phyloP scores from a whole-genome alignment of 2,329 filamentous ascomycete genomes.

The Aaosphaeria arxii region DNA sequence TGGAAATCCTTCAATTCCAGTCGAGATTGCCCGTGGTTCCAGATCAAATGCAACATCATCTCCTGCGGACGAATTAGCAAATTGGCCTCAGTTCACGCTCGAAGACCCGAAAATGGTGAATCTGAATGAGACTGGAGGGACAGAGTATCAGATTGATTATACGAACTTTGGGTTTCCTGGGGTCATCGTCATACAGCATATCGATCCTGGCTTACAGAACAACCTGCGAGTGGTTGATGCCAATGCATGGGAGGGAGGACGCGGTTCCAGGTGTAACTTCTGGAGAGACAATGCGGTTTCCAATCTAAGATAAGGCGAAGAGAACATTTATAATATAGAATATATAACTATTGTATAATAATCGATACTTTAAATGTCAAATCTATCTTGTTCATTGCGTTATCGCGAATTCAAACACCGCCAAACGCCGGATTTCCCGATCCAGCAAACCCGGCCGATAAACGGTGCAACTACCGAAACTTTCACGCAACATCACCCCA shows the following conservation, averaged over 20 bases:
- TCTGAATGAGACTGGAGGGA: constrained; percentile 20
- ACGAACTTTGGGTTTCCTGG: background rate
- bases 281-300: constrained; percentile 12
- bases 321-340: background rate
- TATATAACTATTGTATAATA: background rate
- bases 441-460: background rate
- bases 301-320: background rate
- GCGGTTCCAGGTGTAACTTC: constrained; percentile 19
- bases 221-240: constrained; percentile 16
- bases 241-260: constrained; percentile 17
- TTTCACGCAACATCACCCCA: background rate
- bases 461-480: constrained; percentile 1
- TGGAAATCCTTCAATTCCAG: constrained; percentile 10
- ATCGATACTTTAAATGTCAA: too few relatives aligned
- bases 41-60: constrained; percentile 1
- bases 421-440: background rate
- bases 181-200: background rate
- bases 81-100: constrained; percentile 12
- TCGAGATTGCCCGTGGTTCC: constrained; percentile 4
- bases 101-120: constrained; percentile 8
- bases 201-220: constrained; percentile 8
- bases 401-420: too few relatives aligned
- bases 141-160: background rate
- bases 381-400: too few relatives aligned
- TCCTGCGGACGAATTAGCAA: constrained; percentile 1